Conservation (phyloP, 495 filamentous ascomycete genomes). For the Daldinia bambusicola region DNA sequence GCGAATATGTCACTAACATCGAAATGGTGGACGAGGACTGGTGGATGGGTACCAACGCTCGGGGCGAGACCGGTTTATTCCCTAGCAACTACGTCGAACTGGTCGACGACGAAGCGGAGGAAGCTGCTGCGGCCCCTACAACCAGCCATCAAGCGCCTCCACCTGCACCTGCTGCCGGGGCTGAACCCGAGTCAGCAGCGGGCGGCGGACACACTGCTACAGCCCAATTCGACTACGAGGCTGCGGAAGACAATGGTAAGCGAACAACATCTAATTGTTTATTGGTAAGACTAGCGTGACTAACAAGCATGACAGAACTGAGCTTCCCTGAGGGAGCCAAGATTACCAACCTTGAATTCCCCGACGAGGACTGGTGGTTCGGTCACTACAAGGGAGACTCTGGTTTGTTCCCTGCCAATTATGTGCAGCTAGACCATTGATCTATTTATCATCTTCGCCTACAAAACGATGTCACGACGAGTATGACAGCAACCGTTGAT, state of each 20-base stretch:
- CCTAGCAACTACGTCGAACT: slow-evolving; percentile 97
- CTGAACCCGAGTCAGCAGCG: slow-evolving; percentile 42
- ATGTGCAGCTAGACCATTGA: slow-evolving; percentile 74
- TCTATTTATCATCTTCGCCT: slow-evolving; percentile 2
- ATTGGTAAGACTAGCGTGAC: slow-evolving; percentile 2
- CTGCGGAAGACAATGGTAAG: slow-evolving; percentile 90
- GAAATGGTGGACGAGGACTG: slow-evolving; percentile 98
- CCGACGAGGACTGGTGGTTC: slow-evolving; percentile 99
- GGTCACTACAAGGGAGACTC: slow-evolving; percentile 81
- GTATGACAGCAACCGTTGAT: slow-evolving; percentile 22
- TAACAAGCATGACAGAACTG: slow-evolving; percentile 65
- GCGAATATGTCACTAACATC: slow-evolving; percentile 91
- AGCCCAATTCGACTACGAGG: slow-evolving; percentile 95
- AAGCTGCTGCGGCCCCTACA: slow-evolving; percentile 26
- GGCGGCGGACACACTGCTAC: slow-evolving; percentile 71
- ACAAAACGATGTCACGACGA: slow-evolving; percentile 10
- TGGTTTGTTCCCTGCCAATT: slow-evolving; percentile 93
- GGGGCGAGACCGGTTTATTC: slow-evolving; percentile 88
- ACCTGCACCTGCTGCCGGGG: slow-evolving; percentile 48
- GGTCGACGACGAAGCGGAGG: slow-evolving; percentile 65
- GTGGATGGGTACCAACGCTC: slow-evolving; percentile 91
- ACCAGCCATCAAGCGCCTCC: slow-evolving; percentile 45
- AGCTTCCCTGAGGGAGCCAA: slow-evolving; percentile 90
- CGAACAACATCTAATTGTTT: neutral
- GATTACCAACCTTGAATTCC: slow-evolving; percentile 81